Evolutionary conservation across 2,329 filamentous ascomycete genomes (phyloP), one percentile per base, ranked within the genome.

Genomic region (Aspergillus hiratsukae): DNA sequence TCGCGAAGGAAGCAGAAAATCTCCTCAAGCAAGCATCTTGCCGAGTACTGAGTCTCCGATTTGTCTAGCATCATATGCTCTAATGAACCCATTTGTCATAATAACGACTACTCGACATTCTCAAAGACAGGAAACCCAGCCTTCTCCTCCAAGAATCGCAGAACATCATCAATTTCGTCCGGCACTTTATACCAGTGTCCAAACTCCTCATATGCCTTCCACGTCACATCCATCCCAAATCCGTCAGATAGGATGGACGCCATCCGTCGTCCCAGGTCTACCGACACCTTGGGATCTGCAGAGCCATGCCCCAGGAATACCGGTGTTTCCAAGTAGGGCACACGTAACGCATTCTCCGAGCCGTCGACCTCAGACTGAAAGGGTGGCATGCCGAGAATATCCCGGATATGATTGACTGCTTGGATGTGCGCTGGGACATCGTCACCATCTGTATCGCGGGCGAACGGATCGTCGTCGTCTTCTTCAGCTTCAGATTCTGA

Each of bases 141-240:
- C 31, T 64, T 66, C 19, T 58, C 53, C 29, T 60, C 49, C 29
- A 71, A 54, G 52, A 78, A 78, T 0, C 62, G 48, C 7, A 73
- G 60, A 50, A 80, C 74, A 63, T 81, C 77, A 59, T 81, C 75
- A 56, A 80, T 75, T 59, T 79, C 75, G 48, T 81, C 75, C 0
- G 78, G 77, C 14, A 79, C 66, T 56, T 75, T 78, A 58, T 80
- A 79, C 77, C 80, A 81, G 57, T 81, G 79, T 0, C 78, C 78
- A 31, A 73, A 66, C 0, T 61, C 69, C 3, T 65, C 28, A 63
- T 81, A 83, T 0, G 58, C 37, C 53, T 73, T 72, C 73, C 74
- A 78, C 10, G 53, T 64, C 21, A 64, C 60, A 54, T 61, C 46
- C 58, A 66, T 63, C 9, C 52, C 54, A 1, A 65, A 51, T 8